These are phyloP conservation scores for Lachancea waltii DNA, from an alignment of 805 yeast genomes.

Conservation along the genomic window DNA sequence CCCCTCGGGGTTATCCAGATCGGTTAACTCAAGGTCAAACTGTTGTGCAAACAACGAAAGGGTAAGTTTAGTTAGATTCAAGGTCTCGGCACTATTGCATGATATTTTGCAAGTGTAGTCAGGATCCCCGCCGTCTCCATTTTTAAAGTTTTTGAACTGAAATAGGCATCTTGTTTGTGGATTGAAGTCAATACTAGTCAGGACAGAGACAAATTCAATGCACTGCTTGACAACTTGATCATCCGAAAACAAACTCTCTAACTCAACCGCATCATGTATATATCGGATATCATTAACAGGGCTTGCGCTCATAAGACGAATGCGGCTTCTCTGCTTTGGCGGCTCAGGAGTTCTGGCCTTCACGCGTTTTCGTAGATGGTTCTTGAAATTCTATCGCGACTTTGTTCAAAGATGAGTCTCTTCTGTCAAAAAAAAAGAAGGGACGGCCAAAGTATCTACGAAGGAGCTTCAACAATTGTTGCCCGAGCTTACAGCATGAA, in stretches of 20 bases:
- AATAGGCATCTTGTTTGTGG: conserved; percentile 12
- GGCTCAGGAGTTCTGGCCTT: too few species aligned
- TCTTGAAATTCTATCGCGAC: too few species aligned
- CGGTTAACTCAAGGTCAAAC: conserved; percentile 16
- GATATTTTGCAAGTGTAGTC: conserved; percentile 14
- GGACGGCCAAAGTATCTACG: too few species aligned
- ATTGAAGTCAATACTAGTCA: conserved; percentile 15
- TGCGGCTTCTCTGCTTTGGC: neutral
- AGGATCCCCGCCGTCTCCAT: conserved; percentile 9
- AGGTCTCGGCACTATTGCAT: conserved; percentile 12
- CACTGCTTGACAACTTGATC: conserved; percentile 1
- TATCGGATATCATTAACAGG: neutral
- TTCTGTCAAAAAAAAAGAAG: too few species aligned
- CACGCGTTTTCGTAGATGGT: too few species aligned
- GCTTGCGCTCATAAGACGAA: neutral
- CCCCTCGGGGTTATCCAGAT: conserved; percentile 6
- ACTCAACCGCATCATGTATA: conserved; percentile 1
- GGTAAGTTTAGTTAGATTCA: conserved; percentile 17
- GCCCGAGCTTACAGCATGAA: neutral
- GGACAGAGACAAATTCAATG: conserved; percentile 18
- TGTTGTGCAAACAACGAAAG: conserved; percentile 17
- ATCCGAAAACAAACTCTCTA: conserved; percentile 2
- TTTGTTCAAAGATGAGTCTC: too few species aligned
- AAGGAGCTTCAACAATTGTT: neutral
- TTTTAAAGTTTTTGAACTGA: conserved; percentile 16